phyloP scores from a whole-genome alignment of 78 protist species.

The Pelomyxa schiedti region DNA sequence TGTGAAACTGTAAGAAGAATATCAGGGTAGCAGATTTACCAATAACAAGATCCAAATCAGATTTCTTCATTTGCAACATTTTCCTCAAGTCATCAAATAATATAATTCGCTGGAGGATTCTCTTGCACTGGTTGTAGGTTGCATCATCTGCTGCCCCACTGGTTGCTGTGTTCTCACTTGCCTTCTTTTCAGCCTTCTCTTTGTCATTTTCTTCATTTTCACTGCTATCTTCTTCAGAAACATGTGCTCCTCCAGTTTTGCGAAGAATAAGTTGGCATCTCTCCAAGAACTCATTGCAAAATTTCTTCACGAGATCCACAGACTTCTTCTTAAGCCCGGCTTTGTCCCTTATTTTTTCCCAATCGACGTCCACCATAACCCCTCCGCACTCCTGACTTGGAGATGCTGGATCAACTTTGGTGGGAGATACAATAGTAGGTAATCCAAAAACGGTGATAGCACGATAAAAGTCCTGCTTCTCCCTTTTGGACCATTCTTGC shows the following conservation, averaged over 20 bases:
- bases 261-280: conserved; percentile 10
- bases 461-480: conserved; percentile 29
- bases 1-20: too few relatives aligned
- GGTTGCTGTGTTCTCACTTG: conserved; percentile 3
- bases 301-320: conserved; percentile 19
- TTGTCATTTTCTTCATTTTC: not conserved
- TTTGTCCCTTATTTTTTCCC: conserved; percentile 33
- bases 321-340: conserved; percentile 39
- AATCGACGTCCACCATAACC: conserved; percentile 3
- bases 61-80: too few relatives aligned
- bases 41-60: too few relatives aligned
- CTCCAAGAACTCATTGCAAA: conserved; percentile 10
- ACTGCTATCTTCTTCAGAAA: not conserved
- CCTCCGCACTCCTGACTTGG: conserved; percentile 35
- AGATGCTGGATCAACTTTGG: conserved; percentile 22
- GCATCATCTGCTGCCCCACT: conserved; percentile 7
- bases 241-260: not conserved
- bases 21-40: too few relatives aligned
- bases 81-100: conserved; percentile 14
- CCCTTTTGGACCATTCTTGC: conserved; percentile 48
- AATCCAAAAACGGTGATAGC: conserved; percentile 25
- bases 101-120: conserved; percentile 24
- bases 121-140: conserved; percentile 32
- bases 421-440: conserved; percentile 19
- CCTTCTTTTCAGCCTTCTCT: not conserved